Base-by-base conservation (phyloP, 2,329 filamentous ascomycete species). In the Fusarium incarnatum region DNA sequence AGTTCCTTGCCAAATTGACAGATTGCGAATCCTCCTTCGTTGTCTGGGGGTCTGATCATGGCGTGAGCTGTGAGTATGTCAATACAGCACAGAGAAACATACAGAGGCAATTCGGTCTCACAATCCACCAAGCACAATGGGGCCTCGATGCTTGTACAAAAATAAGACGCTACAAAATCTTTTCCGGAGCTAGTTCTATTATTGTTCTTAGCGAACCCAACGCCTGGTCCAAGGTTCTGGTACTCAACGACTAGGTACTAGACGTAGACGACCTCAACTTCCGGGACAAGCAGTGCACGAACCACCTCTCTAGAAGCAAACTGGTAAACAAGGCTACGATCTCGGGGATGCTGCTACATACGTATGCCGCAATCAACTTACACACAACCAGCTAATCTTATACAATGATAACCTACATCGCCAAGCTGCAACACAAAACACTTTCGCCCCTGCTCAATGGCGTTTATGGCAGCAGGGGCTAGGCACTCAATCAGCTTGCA, bases 181-280 rank as follows among this genome's bases (percentile, higher is more conserved):
- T 28, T 49, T 44, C 55, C 34, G 55, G 53, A 52, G 56, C 53
- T 60, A 50, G 46, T 46, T 28, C 44, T 49, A 46, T 47, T 48
- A 23, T 61, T 56, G 34, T 53, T 42, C 25, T 64, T 71, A 53
- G 58, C 59, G 59, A 57, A 59, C 28, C 67, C 49, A 46, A 37
- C 47, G 46, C 54, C 58, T 42, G 34, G 67, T 56, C 70, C 70
- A 70, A 56, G 47, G 60, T 46, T 56, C 53, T 68, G 54, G 60
- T 56, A 67, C 47, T 59, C 37, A 37, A n/a, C 34, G 18, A 37
- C 34, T n/a, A 37, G 56, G 58, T 56, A 48, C 27, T 37, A 37
- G 34, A 37, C 34, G 34, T n/a, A 37, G 34, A 37, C 34, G 34
- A 37, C 34, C 52, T 64, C 58, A 54, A 60, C 52, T 52, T 57